These are phyloP conservation scores for Clavariopsis aquatica DNA, from an alignment of 495 filamentous ascomycete species.

Conservation along the genomic window DNA sequence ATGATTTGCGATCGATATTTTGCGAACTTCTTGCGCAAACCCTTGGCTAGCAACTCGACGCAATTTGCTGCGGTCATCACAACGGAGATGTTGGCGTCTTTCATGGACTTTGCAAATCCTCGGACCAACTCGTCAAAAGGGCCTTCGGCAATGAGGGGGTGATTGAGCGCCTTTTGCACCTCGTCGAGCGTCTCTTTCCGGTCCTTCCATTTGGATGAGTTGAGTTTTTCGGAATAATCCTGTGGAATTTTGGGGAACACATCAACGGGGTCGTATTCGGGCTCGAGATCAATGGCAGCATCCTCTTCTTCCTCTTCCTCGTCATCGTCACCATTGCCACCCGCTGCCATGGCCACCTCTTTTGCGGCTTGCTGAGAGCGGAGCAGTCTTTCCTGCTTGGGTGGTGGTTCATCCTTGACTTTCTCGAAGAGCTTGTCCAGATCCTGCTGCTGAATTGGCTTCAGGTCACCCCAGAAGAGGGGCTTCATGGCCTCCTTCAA, in stretches of 20 bases:
- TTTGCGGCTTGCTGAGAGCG: slow-evolving; percentile 83
- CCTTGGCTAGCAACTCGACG: slow-evolving; percentile 88
- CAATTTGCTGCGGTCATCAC: slow-evolving; percentile 93
- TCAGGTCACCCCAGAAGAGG: slow-evolving; percentile 93
- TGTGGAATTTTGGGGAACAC: slow-evolving; percentile 80
- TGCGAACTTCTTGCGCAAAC: slow-evolving; percentile 72
- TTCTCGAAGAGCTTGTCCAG: slow-evolving; percentile 92
- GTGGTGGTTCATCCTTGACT: slow-evolving; percentile 80
- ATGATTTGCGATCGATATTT: slow-evolving; percentile 80
- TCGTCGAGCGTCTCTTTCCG: slow-evolving; percentile 92
- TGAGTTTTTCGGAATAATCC: slow-evolving; percentile 76
- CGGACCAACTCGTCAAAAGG: slow-evolving; percentile 81
- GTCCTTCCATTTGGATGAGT: slow-evolving; percentile 96
- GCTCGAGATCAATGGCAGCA: slow-evolving; percentile 74
- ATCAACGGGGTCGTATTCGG: slow-evolving; percentile 75
- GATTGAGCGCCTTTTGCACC: slow-evolving; percentile 72
- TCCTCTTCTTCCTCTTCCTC: slow-evolving; percentile 68
- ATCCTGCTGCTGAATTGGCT: slow-evolving; percentile 92
- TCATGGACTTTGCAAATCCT: slow-evolving; percentile 90
- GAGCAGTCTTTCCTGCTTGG: slow-evolving; percentile 89
- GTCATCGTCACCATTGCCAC: slow-evolving; percentile 53
- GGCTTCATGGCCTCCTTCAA: slow-evolving; percentile 97
- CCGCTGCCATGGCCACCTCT: slow-evolving; percentile 63
- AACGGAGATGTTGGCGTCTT: slow-evolving; percentile 95
- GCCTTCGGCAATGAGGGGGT: slow-evolving; percentile 89